Evolutionary conservation across 345 rosid species (phyloP), one percentile per base, ranked within the genome.

Genomic region (Geranium rotundifolium): DNA sequence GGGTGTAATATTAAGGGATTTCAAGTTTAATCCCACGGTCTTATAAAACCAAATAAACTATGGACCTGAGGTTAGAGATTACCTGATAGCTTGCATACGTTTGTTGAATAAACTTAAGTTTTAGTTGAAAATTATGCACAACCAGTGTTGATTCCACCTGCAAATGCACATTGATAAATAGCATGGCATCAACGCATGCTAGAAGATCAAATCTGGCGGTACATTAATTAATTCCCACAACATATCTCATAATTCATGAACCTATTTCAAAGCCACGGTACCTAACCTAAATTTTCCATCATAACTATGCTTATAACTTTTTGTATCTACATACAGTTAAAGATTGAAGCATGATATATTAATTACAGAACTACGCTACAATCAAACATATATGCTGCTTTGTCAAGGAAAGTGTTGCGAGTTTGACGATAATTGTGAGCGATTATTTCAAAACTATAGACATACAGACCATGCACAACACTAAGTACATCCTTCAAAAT

Each of bases 11-110:
- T 14, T 57, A 60, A 13, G 19, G 61, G 31, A 60, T 17, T 27
- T 30, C 56, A 29, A 63, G 39, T n/a, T 54, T 61, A 27, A 63
- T 57, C 9, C 65, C 39, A 66, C 52, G 37, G 60, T 34, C 59
- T 29, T 41, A 41, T 5, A 41, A 41, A 6, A 41, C 37, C 50
- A 41, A 1, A 41, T 41, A 41, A 41, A 41, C 50, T 12, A 41
- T 12, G 14, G 14, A 41, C 50, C 10, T 1, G 13, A 41, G 50
- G 10, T 1, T 7, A n/a, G 57, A 54, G 19, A 72, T 70, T 71
- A 86, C 97, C 90, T 93, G 96, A 81, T 85, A 87, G 29, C 97
- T 97, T 13, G 90, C 91, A 70, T 93, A 90, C 82, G 97, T 89
- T 77, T 90, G 95, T 75, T 93, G 99, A 73, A 93, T 93, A 17